Evolutionary conservation across 2,329 filamentous ascomycete genomes (phyloP), one percentile per base, ranked within the genome.

Genomic region (Talaromyces sp.): DNA sequence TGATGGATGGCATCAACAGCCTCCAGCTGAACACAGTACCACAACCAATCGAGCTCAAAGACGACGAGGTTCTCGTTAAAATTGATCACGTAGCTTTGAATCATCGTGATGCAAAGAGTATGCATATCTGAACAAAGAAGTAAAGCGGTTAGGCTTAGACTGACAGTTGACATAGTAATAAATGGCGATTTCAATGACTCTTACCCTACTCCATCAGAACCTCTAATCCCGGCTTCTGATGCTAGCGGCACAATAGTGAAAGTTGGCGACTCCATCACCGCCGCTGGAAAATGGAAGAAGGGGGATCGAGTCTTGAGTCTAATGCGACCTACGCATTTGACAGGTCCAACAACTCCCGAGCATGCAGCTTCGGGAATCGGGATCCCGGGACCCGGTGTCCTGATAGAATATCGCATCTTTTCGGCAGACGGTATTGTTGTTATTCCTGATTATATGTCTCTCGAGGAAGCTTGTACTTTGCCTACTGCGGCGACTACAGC

Each of bases 291-390:
- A 6, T 86, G 85, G 79, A 79, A 81, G 60, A 75, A 78, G n/a
- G 88, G 88, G 66, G 85, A 90, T 65, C 84, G 87, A n/a, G 88
- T 92, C 47, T 81, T 90, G 63, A 84, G 84, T 24, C 89, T 85
- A 61, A 91, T 90, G 76, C 67, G 71, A 37, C 79, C 80, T 27
- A 79, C 79, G 16, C 81, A 83, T 70, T 76, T 87, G 63, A 82
- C 81, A 3, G 88, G 87, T 19, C 85, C 87, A 71, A 79, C 89
- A 65, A 80, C 80, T 33, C 82, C 82, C 61, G 77, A 79, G n/a
- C 81, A 88, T 69, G 79, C 90, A 74, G 77, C 76, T 0, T 82
- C 79, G 5, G 87, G 87, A 0, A 77, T 90, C 10, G 89, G 89
- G 3, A 78, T 87, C 3, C 88, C 88, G 1, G 77, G 85, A 0